Evolutionary conservation across 805 yeast species (phyloP).

Genomic region (Barnettozyma populi): DNA sequence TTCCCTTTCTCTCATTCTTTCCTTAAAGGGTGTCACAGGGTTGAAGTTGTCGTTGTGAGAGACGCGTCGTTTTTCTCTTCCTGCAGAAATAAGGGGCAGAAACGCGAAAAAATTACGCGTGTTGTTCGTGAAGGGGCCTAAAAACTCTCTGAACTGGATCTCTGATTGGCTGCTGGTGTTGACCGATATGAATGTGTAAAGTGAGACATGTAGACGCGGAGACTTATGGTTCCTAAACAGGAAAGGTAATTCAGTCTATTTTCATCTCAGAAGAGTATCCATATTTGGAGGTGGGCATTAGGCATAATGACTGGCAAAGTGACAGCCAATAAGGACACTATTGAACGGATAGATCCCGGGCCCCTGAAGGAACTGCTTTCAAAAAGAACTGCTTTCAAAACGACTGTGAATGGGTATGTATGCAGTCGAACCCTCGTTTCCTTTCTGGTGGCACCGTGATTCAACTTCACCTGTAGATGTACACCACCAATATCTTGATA

Average conservation of each 20-base stretch:
- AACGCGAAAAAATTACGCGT: constrained; percentile 1
- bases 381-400: no score
- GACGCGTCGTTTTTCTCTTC: background rate
- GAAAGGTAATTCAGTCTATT: background rate
- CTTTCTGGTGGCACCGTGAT: no score
- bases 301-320: no score
- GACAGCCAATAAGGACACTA: no score
- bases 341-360: no score
- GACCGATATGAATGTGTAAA: background rate
- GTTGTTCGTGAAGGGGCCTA: background rate
- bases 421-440: no score
- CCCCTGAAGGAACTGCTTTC: no score
- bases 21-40: background rate
- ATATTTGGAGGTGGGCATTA: background rate
- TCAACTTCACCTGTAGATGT: no score
- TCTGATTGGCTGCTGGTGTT: background rate
- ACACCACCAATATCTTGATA: no score
- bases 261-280: background rate
- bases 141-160: no score
- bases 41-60: background rate
- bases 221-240: background rate
- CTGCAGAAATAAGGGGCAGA: background rate
- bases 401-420: no score
- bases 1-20: background rate
- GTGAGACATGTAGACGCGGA: background rate